Evolutionary conservation across 805 yeast genomes (phyloP).

Genomic region (Babjeviella inositovora): DNA sequence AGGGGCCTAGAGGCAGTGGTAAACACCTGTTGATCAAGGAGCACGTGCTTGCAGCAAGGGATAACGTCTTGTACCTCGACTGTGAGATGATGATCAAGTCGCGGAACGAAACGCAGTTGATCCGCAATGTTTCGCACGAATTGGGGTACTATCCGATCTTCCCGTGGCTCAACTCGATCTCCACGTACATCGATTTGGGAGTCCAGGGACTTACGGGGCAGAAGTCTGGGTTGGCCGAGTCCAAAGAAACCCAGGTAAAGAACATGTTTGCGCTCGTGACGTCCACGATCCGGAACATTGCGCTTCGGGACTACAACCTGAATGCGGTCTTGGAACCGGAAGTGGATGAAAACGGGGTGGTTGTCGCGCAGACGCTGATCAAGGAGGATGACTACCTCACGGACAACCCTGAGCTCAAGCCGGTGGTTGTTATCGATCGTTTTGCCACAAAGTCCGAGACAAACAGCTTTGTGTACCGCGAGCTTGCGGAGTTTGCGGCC

Average conservation of each 20-base stretch:
- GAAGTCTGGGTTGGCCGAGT: slow-evolving; percentile 77
- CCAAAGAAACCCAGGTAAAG: slow-evolving; percentile 68
- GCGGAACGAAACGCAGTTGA: slow-evolving; percentile 54
- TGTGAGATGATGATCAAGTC: slow-evolving; percentile 66
- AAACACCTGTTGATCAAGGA: slow-evolving; percentile 65
- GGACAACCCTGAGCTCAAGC: slow-evolving; percentile 73
- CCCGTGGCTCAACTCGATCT: slow-evolving; percentile 76
- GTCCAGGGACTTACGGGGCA: slow-evolving; percentile 90
- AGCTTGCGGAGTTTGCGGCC: slow-evolving; percentile 83
- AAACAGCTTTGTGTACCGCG: slow-evolving; percentile 53
- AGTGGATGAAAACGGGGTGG: background rate
- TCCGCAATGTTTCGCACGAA: slow-evolving; percentile 55
- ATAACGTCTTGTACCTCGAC: slow-evolving; percentile 53
- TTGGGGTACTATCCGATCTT: slow-evolving; percentile 89
- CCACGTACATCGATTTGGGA: slow-evolving; percentile 68
- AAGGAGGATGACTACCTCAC: slow-evolving; percentile 75
- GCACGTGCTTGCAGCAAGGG: slow-evolving; percentile 43
- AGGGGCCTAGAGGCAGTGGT: slow-evolving; percentile 95
- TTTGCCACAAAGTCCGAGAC: slow-evolving; percentile 37
- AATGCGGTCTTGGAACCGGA: slow-evolving; percentile 15
- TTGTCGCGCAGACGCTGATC: too few relatives aligned
- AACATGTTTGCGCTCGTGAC: slow-evolving; percentile 61
- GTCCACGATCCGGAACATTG: slow-evolving; percentile 57
- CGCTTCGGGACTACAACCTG: slow-evolving; percentile 10
- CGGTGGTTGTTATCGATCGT: slow-evolving; percentile 73